Evolutionary conservation across 2,329 filamentous ascomycete genomes (phyloP), one percentile per base, ranked within the genome.

Genomic region (Anthostomella pinea): DNA sequence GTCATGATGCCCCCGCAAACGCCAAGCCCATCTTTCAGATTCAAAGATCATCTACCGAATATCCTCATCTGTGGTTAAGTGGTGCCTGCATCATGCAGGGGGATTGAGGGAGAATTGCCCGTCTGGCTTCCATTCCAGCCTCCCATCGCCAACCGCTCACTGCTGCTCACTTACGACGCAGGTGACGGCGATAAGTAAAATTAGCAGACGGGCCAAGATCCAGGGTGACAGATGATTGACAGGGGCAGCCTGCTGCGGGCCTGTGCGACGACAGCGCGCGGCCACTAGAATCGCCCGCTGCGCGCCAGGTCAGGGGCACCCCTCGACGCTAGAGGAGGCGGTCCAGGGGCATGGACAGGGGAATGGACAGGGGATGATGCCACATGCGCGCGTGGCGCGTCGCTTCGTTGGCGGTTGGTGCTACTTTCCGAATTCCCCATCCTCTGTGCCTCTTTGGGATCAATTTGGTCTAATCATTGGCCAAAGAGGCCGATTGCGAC

Each of bases 401-500:
- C n/a, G n/a, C n/a, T n/a, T 20, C 28, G 28, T 32, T 39, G 33
- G 14, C 16, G 19, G 29, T 8, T 25, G 15, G n/a, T n/a, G n/a
- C n/a, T n/a, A n/a, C n/a, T 20, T 18, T 6, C 13, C 33, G 33
- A 34, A 18, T 27, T 30, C 28, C 15, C 35, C 34, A 38, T 42
- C 35, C 26, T 39, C 36, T 19, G 8, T 30, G n/a, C n/a, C 41
- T 38, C 34, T 17, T 15, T 35, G 24, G 25, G 15, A 29, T 33
- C 34, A 24, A 32, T 25, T 37, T 46, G 44, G 32, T 43, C 28
- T 48, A 48, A 46, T 50, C 42, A 43, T 43, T 39, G 33, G 28
- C 35, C n/a, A n/a, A 51, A 48, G 46, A 44, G 50, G 38, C 46
- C 49, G 48, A 47, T 29, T 52, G 45, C 41, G 40, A 54, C 48